These are phyloP conservation scores for Cladophialophora carrionii DNA, from an alignment of 2,329 filamentous ascomycete genomes.

Conservation along the genomic window DNA sequence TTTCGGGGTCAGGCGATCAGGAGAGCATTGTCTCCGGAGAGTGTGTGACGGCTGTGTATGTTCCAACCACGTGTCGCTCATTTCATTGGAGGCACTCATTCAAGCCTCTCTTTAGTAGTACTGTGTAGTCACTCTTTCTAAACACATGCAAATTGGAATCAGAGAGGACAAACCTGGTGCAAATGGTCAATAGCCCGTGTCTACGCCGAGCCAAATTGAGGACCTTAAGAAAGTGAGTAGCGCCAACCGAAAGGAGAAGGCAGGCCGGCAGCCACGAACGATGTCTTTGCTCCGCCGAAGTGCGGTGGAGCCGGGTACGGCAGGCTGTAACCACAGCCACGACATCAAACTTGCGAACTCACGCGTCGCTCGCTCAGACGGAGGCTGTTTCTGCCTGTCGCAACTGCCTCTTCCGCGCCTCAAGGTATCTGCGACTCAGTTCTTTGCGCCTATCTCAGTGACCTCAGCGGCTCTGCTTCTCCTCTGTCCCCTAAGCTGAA, in stretches of 20 bases:
- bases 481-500: neutral
- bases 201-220: slow-evolving; percentile 15
- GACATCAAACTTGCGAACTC: neutral
- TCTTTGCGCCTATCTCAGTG: neutral
- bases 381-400: neutral
- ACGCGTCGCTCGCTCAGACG: neutral
- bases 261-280: no score
- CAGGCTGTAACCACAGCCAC: neutral
- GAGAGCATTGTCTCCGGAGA: neutral
- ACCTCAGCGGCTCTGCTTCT: neutral
- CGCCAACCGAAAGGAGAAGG: neutral
- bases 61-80: neutral
- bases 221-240: slow-evolving; percentile 19
- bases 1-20: neutral
- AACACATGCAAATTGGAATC: neutral
- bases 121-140: neutral
- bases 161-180: neutral
- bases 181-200: neutral
- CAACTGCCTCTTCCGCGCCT: neutral
- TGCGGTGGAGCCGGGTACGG: neutral
- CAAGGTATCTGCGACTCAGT: neutral
- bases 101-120: neutral
- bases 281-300: neutral
- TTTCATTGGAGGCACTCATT: neutral
- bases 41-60: neutral